A percentile compares a stretch with the other conserved stretches of the same genome.
Conservation (phyloP, 2,329 filamentous ascomycete genomes). For the Cladophialophora bantiana region DNA sequence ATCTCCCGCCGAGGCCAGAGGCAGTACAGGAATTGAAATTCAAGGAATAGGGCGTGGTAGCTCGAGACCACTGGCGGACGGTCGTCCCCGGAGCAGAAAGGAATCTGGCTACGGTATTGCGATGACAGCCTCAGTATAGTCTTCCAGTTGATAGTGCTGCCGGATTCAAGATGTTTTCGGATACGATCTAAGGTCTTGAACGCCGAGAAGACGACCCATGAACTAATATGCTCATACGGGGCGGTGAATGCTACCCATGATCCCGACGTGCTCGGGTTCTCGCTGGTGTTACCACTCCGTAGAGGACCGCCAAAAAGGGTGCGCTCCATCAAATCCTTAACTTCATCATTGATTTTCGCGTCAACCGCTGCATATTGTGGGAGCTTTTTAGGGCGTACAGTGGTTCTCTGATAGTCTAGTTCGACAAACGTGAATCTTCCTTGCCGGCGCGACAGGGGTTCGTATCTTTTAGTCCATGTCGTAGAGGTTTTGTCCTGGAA, state of each 20-base stretch:
- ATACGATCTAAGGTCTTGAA: background rate
- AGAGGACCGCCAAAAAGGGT: conserved; percentile 5
- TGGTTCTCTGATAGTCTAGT: background rate
- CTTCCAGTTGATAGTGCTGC: background rate
- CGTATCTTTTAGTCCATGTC: background rate
- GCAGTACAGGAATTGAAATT: background rate
- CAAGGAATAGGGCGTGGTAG: conserved; percentile 1
- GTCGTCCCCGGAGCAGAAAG: background rate
- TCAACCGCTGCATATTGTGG: background rate
- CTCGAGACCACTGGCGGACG: background rate
- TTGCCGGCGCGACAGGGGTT: background rate
- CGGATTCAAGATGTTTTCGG: background rate
- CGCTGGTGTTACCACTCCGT: background rate
- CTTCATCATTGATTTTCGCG: conserved; percentile 8
- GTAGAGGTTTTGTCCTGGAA: background rate
- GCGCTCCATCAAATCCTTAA: conserved; percentile 16
- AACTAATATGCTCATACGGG: background rate
- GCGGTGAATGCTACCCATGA: background rate
- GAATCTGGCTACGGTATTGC: conserved; percentile 1
- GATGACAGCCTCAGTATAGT: background rate
- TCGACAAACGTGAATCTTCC: background rate
- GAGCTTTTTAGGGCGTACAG: background rate
- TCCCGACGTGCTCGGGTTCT: background rate
- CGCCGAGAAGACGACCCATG: background rate
- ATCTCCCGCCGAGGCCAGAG: background rate